Evolutionary conservation across 495 filamentous ascomycete species (phyloP).

Genomic region (Lepraria neglecta): DNA sequence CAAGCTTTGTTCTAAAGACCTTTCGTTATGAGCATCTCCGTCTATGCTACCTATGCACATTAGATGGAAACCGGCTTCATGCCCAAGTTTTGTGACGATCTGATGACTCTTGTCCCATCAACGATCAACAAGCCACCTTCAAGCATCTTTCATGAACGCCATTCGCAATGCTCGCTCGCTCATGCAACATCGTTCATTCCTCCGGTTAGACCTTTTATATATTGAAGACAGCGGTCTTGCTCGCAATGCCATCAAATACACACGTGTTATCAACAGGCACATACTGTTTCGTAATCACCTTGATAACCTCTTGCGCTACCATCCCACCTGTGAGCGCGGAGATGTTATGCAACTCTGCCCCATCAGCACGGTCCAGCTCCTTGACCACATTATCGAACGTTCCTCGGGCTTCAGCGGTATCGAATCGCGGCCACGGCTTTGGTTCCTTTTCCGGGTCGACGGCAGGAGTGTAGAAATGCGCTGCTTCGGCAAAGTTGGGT

Average conservation of each 20-base stretch:
- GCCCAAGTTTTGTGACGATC: too few relatives aligned
- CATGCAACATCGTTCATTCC: neutral
- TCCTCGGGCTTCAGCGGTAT: slow-evolving; percentile 5
- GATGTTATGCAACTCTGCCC: slow-evolving; percentile 89
- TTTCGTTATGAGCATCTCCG: too few relatives aligned
- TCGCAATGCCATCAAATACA: slow-evolving; percentile 82
- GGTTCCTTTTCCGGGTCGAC: slow-evolving; percentile 7
- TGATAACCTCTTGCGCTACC: slow-evolving; percentile 92
- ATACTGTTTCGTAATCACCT: slow-evolving; percentile 95
- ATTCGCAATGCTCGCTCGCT: slow-evolving; percentile 4
- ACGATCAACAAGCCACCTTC: too few relatives aligned
- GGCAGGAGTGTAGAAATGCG: slow-evolving; percentile 15
- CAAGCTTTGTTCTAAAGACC: too few relatives aligned
- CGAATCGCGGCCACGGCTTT: slow-evolving; percentile 13
- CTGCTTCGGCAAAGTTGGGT: slow-evolving; percentile 13
- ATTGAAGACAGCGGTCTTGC: slow-evolving; percentile 67
- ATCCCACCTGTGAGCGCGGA: slow-evolving; percentile 86
- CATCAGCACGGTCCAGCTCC: slow-evolving; percentile 69
- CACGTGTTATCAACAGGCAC: slow-evolving; percentile 89
- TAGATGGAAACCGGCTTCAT: too few relatives aligned
- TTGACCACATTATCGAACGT: slow-evolving; percentile 48
- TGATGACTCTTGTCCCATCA: too few relatives aligned
- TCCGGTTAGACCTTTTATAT: slow-evolving; percentile 11
- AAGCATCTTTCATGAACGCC: neutral
- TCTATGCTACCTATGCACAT: too few relatives aligned